phyloP scores from a whole-genome alignment of 2,329 filamentous ascomycete genomes.

The Fusarium transvaalense region DNA sequence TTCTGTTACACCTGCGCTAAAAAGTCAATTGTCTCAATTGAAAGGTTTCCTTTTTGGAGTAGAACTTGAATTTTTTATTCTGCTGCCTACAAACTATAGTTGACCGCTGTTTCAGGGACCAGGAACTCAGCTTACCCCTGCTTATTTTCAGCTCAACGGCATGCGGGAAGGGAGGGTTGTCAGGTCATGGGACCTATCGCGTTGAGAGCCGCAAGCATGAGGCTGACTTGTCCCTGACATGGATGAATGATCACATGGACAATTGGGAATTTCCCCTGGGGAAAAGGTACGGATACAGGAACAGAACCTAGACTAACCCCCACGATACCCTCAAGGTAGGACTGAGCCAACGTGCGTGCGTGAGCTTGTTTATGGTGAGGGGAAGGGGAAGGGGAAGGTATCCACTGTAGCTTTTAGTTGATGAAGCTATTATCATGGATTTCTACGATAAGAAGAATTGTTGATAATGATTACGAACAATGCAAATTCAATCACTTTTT shows the following conservation, averaged over 20 bases:
- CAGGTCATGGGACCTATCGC: constrained; percentile 25
- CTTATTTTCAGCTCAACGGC: constrained; percentile 24
- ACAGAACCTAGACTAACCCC: constrained; percentile 3
- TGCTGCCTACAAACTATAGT: constrained; percentile 22
- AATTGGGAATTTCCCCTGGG: constrained; percentile 1
- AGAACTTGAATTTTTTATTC: not conserved
- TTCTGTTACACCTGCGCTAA: not conserved
- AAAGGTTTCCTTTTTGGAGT: not conserved
- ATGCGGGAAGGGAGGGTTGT: not conserved
- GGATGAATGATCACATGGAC: constrained; percentile 31
- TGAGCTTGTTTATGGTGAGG: constrained; percentile 14
- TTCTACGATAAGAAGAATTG: constrained; percentile 12
- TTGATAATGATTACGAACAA: constrained; percentile 19
- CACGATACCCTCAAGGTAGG: constrained; percentile 30
- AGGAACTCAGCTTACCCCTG: constrained; percentile 30
- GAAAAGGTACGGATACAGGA: not conserved
- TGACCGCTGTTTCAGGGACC: constrained; percentile 31
- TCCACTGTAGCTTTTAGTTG: constrained; percentile 22
- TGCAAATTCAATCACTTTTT: constrained; percentile 9
- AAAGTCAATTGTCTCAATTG: constrained; percentile 3
- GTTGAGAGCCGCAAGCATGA: constrained; percentile 26
- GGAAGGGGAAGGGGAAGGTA: not conserved
- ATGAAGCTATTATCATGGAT: constrained; percentile 9
- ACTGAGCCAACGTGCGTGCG: constrained; percentile 2
- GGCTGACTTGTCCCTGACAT: constrained; percentile 34